These are phyloP conservation scores for Silene noctiflora DNA, from an alignment of 179 eudicot species.

Conservation along the genomic window DNA sequence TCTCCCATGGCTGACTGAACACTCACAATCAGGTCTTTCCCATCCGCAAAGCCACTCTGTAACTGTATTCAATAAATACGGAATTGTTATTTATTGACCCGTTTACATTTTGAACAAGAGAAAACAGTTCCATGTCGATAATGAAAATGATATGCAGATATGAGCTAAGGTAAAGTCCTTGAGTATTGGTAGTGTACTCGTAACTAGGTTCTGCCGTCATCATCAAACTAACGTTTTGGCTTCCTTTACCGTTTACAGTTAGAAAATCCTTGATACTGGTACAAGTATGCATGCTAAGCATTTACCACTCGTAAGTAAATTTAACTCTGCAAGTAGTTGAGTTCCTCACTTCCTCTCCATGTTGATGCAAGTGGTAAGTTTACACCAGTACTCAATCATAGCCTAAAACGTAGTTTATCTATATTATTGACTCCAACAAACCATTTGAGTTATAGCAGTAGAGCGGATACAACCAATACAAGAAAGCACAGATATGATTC, in stretches of 20 bases:
- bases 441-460: background rate
- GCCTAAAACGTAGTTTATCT: background rate
- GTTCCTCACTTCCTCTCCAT: background rate
- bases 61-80: constrained; percentile 33
- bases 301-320: background rate
- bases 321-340: background rate
- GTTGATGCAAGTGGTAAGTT: background rate
- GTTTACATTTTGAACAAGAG: background rate
- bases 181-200: background rate
- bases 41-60: constrained; percentile 57
- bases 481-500: background rate
- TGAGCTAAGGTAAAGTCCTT: background rate
- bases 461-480: background rate
- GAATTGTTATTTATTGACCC: background rate
- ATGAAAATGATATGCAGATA: background rate
- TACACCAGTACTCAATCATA: background rate
- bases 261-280: background rate
- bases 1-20: constrained; percentile 80
- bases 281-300: background rate
- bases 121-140: background rate
- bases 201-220: background rate
- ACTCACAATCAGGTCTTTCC: constrained; percentile 62
- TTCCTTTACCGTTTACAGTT: background rate
- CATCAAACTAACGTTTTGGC: background rate
- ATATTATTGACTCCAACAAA: background rate